Evolutionary conservation across 2,329 filamentous ascomycete genomes (phyloP).

Genomic region (Bertia moriformis): DNA sequence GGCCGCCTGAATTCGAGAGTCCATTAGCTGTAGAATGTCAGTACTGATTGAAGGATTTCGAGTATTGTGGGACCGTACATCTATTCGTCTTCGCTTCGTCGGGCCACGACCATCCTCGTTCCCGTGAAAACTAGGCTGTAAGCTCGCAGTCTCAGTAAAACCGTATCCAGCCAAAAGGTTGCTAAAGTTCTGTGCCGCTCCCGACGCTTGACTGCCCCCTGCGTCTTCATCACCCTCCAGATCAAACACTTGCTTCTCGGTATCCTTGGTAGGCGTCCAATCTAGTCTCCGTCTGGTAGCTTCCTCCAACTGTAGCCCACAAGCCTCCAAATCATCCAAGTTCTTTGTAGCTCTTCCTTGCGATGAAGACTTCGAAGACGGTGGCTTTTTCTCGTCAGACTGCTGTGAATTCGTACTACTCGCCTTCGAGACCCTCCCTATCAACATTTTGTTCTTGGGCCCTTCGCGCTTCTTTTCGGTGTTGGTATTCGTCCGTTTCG

Average conservation of each 20-base stretch:
- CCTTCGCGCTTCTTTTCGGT: not conserved
- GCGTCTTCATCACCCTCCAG: not conserved
- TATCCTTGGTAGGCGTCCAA: conserved; percentile 26
- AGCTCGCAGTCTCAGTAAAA: not conserved
- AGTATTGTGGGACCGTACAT: no score
- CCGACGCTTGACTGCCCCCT: not conserved
- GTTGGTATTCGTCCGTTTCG: not conserved
- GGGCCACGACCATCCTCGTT: no score
- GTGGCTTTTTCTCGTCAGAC: not conserved
- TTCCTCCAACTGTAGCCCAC: conserved; percentile 8
- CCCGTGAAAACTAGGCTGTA: not conserved
- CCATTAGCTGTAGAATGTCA: no score
- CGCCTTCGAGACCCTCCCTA: not conserved
- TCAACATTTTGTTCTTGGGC: no score
- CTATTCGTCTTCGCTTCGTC: not conserved
- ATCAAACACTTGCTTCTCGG: conserved; percentile 4
- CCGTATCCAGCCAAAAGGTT: not conserved
- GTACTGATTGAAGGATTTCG: no score
- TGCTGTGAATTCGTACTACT: not conserved
- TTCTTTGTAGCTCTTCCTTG: no score
- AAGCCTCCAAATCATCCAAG: no score
- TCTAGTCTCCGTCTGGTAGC: conserved; percentile 21
- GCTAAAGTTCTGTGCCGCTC: not conserved
- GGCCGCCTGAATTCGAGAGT: not conserved
- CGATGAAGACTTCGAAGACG: not conserved